A percentile compares a stretch with the other conserved stretches of the same genome.
phyloP scores from a whole-genome alignment of 805 yeast species.

The Wickerhamiella bombiphila region DNA sequence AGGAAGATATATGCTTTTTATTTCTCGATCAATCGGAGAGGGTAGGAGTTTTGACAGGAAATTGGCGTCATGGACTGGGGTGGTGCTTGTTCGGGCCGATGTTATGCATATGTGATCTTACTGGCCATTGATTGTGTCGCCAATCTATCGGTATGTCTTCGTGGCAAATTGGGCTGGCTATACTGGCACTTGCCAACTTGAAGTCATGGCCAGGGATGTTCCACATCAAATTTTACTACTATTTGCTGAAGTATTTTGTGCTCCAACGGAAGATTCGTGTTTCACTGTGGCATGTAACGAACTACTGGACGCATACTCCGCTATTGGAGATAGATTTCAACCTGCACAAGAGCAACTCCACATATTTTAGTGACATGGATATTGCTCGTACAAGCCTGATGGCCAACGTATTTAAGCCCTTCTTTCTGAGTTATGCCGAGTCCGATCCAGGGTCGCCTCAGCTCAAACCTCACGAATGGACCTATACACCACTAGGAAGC shows the following conservation, averaged over 20 bases:
- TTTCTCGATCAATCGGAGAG: too few species aligned
- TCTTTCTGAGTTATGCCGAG: conserved; percentile 34
- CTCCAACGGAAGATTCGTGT: conserved; percentile 18
- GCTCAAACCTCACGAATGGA: conserved; percentile 26
- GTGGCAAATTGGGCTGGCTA: too few species aligned
- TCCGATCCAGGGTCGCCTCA: conserved; percentile 9
- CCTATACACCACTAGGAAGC: conserved; percentile 66
- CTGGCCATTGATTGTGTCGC: too few species aligned
- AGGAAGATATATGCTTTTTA: too few species aligned
- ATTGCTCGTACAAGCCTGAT: conserved; percentile 56
- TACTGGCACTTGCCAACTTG: conserved; percentile 30
- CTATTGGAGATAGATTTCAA: conserved; percentile 76
- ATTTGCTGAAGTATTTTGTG: conserved; percentile 30
- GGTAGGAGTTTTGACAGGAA: too few species aligned
- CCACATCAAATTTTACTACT: conserved; percentile 43
- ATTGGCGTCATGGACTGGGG: too few species aligned
- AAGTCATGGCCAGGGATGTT: conserved; percentile 60
- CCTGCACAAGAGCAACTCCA: conserved; percentile 74
- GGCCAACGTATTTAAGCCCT: conserved; percentile 40
- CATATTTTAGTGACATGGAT: conserved; percentile 73
- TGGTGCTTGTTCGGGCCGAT: too few species aligned
- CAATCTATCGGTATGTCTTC: too few species aligned
- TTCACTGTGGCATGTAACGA: conserved; percentile 29
- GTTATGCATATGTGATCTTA: too few species aligned
- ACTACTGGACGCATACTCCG: conserved; percentile 43